phyloP scores from a whole-genome alignment of 768 basidiomycete species.

The Leccinum imitatum region DNA sequence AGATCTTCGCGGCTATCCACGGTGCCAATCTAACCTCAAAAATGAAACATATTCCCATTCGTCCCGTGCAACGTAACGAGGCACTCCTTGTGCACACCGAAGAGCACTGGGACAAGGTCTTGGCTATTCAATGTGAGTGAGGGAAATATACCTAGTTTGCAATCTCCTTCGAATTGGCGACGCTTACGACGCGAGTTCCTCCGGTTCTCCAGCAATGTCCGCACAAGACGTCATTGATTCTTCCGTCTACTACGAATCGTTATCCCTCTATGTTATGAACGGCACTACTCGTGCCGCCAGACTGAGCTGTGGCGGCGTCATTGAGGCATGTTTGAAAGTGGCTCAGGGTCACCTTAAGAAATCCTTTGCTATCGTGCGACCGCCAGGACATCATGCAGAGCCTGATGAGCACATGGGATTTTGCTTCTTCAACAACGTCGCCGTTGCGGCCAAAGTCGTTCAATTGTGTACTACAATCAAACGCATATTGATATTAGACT shows the following conservation, averaged over 20 bases:
- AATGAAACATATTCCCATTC: conserved; percentile 79
- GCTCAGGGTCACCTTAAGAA: conserved; percentile 80
- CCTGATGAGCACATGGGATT: conserved; percentile 99
- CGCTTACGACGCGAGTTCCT: conserved; percentile 18
- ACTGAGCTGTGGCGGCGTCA: conserved; percentile 91
- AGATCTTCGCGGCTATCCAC: conserved; percentile 69
- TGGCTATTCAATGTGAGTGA: conserved; percentile 75
- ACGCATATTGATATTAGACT: conserved; percentile 90
- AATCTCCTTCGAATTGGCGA: conserved; percentile 5
- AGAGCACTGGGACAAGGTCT: conserved; percentile 89
- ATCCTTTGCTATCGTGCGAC: conserved; percentile 92
- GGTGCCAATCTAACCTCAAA: conserved; percentile 55
- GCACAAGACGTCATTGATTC: conserved; percentile 74
- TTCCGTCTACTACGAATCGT: conserved; percentile 80
- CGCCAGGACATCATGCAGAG: conserved; percentile 98
- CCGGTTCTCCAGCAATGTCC: conserved; percentile 56
- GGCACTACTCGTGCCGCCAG: conserved; percentile 83
- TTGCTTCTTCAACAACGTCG: conserved; percentile 99
- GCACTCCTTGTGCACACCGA: conserved; percentile 87
- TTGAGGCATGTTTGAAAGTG: conserved; percentile 86
- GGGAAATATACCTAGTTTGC: conserved; percentile 1
- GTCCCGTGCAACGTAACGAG: conserved; percentile 73
- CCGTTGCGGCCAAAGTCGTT: conserved; percentile 84
- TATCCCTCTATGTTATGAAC: conserved; percentile 90
- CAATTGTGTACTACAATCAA: conserved; percentile 68